Conservation (phyloP, 805 yeast genomes). For the Cyberlindnera americana region DNA sequence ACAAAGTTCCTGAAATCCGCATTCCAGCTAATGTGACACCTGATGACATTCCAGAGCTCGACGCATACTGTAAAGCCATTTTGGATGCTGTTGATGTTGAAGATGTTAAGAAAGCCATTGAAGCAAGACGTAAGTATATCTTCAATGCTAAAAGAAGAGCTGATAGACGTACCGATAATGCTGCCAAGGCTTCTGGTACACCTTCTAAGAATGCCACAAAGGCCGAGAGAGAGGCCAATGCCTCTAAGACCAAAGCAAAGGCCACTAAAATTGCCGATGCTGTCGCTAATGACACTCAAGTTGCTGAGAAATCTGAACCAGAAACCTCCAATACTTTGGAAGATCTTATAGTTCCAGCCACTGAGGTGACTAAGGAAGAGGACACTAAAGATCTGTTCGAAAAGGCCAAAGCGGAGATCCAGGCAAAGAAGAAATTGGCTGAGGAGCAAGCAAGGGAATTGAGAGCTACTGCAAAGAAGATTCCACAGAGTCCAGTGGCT, state of each 20-base stretch:
- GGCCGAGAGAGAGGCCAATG: conserved; percentile 4
- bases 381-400: conserved; percentile 12
- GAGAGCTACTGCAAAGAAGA: conserved; percentile 4
- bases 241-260: conserved; percentile 1
- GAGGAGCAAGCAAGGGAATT: conserved; percentile 1
- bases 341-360: conserved; percentile 7
- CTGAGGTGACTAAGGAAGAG: conserved; percentile 5
- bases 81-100: not conserved
- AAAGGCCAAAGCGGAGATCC: conserved; percentile 15
- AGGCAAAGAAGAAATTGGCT: conserved; percentile 10
- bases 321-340: not conserved
- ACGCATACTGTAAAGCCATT: conserved; percentile 1
- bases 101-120: conserved; percentile 4
- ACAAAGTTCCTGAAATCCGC: not conserved
- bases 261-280: not conserved
- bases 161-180: conserved; percentile 5
- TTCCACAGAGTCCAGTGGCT: too few species aligned
- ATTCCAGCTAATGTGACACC: conserved; percentile 6
- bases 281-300: not conserved
- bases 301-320: not conserved
- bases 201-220: conserved; percentile 9
- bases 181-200: conserved; percentile 8
- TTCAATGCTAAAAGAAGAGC: conserved; percentile 11
- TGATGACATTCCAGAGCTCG: conserved; percentile 11
- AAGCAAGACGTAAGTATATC: conserved; percentile 10